Conservation (phyloP, 2,329 filamentous ascomycete species). For the Westerdykella sp. region DNA sequence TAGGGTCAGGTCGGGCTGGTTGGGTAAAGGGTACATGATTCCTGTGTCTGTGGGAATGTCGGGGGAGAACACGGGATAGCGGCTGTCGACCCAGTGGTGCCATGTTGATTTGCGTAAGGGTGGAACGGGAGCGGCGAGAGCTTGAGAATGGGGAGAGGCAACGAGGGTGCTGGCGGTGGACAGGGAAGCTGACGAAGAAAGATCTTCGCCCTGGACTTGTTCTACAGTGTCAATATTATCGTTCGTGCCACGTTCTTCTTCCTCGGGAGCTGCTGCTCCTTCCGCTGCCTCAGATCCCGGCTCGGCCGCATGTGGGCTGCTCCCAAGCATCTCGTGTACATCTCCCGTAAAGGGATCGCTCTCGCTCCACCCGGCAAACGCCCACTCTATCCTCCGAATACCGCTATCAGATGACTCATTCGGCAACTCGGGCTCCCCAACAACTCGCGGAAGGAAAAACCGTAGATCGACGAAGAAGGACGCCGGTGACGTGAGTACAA, state of each 20-base stretch:
- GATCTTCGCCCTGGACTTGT: background rate
- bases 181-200: background rate
- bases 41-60: constrained; percentile 47
- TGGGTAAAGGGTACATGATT: constrained; percentile 45
- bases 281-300: too few relatives aligned
- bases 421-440: constrained; percentile 10
- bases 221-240: background rate
- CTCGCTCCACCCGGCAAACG: constrained; percentile 52
- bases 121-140: constrained; percentile 5
- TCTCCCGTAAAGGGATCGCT: background rate
- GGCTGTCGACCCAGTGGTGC: constrained; percentile 57
- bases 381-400: constrained; percentile 54
- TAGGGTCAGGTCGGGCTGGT: constrained; percentile 13
- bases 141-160: background rate
- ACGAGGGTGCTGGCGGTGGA: background rate
- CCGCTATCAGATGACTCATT: constrained; percentile 19
- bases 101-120: constrained; percentile 39
- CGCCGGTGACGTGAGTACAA: constrained; percentile 57
- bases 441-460: constrained; percentile 35
- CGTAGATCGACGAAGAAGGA: constrained; percentile 58
- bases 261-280: too few relatives aligned
- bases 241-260: background rate
- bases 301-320: too few relatives aligned
- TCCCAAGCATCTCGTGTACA: background rate
- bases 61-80: constrained; percentile 32